A percentile compares a stretch with the other conserved stretches of the same genome.
These are phyloP conservation scores for Xerocomus brunneocitrinus DNA, from an alignment of 768 basidiomycete species.

Conservation along the genomic window DNA sequence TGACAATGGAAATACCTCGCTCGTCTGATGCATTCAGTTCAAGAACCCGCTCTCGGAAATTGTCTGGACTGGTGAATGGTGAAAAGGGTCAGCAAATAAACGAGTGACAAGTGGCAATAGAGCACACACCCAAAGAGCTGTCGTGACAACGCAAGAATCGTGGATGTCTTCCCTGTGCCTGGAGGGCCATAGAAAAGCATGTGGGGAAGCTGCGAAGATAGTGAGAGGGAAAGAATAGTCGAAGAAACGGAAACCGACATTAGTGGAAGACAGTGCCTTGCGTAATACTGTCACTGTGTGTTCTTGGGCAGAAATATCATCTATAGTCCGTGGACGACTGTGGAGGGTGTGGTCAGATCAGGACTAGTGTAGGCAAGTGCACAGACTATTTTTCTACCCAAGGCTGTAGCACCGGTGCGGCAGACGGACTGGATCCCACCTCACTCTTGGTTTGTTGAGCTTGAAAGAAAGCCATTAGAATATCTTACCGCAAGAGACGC, in stretches of 20 bases:
- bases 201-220: slow-evolving; percentile 76
- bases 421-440: slow-evolving; percentile 39
- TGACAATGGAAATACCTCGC: slow-evolving; percentile 92
- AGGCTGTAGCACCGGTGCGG: slow-evolving; percentile 67
- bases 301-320: slow-evolving; percentile 96
- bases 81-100: not conserved
- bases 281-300: slow-evolving; percentile 89
- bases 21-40: slow-evolving; percentile 99
- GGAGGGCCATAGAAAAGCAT: slow-evolving; percentile 99
- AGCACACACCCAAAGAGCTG: slow-evolving; percentile 85
- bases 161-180: slow-evolving; percentile 97
- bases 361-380: not conserved
- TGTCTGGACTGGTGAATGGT: slow-evolving; percentile 68
- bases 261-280: slow-evolving; percentile 88
- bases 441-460: slow-evolving; percentile 37
- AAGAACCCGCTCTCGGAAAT: slow-evolving; percentile 87
- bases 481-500: slow-evolving; percentile 15
- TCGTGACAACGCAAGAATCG: slow-evolving; percentile 88
- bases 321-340: slow-evolving; percentile 96
- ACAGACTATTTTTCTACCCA: slow-evolving; percentile 99
- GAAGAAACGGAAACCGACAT: slow-evolving; percentile 47
- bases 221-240: slow-evolving; percentile 6
- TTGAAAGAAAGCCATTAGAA: slow-evolving; percentile 67
- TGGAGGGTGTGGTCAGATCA: slow-evolving; percentile 3
- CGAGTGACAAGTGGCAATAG: not conserved